Conservation (phyloP, 306 rosid genomes). For the barrel medic (Medicago truncatula) region DNA sequence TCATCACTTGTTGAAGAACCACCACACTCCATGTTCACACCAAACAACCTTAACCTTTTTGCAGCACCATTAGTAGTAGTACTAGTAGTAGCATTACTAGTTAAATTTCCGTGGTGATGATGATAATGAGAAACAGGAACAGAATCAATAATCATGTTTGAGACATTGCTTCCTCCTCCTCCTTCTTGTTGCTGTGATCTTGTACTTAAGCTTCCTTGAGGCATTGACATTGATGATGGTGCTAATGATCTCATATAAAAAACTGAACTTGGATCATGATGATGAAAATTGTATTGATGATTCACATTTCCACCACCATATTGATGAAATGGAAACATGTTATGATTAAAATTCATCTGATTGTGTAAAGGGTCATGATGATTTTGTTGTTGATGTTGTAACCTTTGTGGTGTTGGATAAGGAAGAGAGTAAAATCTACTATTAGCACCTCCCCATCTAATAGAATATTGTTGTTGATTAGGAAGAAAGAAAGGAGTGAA, state of each 20-base stretch:
- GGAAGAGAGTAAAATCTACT: slow-evolving; percentile 59
- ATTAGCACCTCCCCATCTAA: slow-evolving; percentile 54
- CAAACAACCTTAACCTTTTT: slow-evolving; percentile 72
- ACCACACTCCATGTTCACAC: slow-evolving; percentile 84
- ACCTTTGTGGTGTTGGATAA: slow-evolving; percentile 36
- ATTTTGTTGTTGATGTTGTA: slow-evolving; percentile 28
- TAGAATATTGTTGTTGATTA: slow-evolving; percentile 47
- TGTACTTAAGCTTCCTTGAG: slow-evolving; percentile 19
- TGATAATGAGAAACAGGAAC: slow-evolving; percentile 49
- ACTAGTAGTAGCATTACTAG: not conserved
- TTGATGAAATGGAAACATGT: slow-evolving; percentile 41
- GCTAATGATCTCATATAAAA: slow-evolving; percentile 46
- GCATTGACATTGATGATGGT: not conserved
- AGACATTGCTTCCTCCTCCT: not conserved
- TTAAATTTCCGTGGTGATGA: slow-evolving; percentile 17
- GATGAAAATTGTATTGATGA: slow-evolving; percentile 28
- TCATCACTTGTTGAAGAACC: slow-evolving; percentile 54
- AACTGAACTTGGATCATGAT: slow-evolving; percentile 38
- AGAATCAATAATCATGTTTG: slow-evolving; percentile 60
- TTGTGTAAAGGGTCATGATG: slow-evolving; percentile 42
- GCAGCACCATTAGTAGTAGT: slow-evolving; percentile 25
- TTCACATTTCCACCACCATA: slow-evolving; percentile 23
- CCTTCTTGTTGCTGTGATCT: slow-evolving; percentile 35
- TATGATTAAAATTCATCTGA: slow-evolving; percentile 42
- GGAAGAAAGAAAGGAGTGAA: slow-evolving; percentile 53